Base-by-base conservation (phyloP, 192 early-diverging fungal species). In the Jimgerdemannia lactiflua region DNA sequence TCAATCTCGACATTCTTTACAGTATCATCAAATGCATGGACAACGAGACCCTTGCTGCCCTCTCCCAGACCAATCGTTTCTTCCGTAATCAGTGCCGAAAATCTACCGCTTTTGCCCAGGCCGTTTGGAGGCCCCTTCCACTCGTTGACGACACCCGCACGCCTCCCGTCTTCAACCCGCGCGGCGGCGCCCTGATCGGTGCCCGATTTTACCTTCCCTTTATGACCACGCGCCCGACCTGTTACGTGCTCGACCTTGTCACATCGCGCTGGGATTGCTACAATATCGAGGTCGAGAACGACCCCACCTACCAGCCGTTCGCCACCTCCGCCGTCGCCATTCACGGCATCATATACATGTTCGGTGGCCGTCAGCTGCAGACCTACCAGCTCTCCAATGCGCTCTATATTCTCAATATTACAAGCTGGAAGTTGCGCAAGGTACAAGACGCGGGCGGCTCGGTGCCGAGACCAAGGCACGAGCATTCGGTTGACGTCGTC, bases 391-490 rank as follows among this genome's bases (percentile, higher is more conserved):
- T 80, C 10, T 73, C 79, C 4, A 80, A 80, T 41, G 43, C 63
- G 2, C 18, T 80, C 18, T 70, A 76, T 3, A 72, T 49, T 4
- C 67, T 80, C 14, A 66, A 80, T 40, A 68, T 65, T 0, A 41
- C 64, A n/a, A 42, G 39, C n/a, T 80, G 75, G 65, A 64, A 43
- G 18, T 39, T 76, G 18, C 54, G 39, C 42, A 18, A 73, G 11
- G 68, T 80, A 29, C 42, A 71, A 10, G 41, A 76, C 39, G 42
- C 75, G 29, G 67, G 59, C 3, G 79, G 79, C 3, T 20, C 67
- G 19, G 68, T 73, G 4, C 79, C 79, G 18, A 72, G 79, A 72
- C 72, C 79, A 64, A 54, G 79, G 8, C 79, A 80, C 43, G 79
- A 80, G 71, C 79, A 80, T 64, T 72, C 75, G 3, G 72, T 80